A percentile compares a stretch with the other conserved stretches of the same genome.
These are phyloP conservation scores for Ceratorhiza oryzae-sativae DNA, from an alignment of 1,284 basidiomycete species.

Conservation along the genomic window DNA sequence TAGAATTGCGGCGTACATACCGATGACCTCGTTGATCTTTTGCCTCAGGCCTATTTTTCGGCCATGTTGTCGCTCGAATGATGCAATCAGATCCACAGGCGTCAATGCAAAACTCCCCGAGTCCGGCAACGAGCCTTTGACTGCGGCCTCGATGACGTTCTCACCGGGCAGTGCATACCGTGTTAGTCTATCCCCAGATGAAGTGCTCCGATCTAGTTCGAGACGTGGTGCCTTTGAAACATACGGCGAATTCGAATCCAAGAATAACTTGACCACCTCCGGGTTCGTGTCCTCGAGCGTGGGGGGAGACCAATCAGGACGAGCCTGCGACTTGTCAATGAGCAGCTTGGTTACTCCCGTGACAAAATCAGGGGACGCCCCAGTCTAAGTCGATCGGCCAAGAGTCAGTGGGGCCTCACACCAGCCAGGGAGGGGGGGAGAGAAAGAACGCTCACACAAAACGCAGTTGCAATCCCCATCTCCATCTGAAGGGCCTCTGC, in stretches of 20 bases:
- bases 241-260: constrained; percentile 60
- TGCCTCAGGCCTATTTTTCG: constrained; percentile 75
- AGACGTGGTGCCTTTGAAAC: constrained; percentile 59
- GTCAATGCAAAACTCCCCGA: constrained; percentile 67
- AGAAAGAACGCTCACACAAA: constrained; percentile 65
- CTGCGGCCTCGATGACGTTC: constrained; percentile 65
- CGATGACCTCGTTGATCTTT: constrained; percentile 76
- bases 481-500: constrained; percentile 81
- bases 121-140: constrained; percentile 61
- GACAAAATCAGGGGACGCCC: constrained; percentile 80
- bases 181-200: constrained; percentile 1
- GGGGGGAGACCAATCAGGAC: constrained; percentile 72
- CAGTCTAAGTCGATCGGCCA: constrained; percentile 59
- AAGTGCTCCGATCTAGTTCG: constrained; percentile 47
- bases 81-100: constrained; percentile 65
- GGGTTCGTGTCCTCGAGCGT: constrained; percentile 64
- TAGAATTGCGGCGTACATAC: constrained; percentile 64
- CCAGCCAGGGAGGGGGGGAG: no score
- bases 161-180: constrained; percentile 72
- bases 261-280: constrained; percentile 66
- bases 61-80: constrained; percentile 57
- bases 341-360: constrained; percentile 81
- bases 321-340: constrained; percentile 63
- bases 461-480: constrained; percentile 78
- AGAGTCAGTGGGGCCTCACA: no score